phyloP scores from a whole-genome alignment of 805 yeast genomes.

The Metschnikowia peoriensis region DNA sequence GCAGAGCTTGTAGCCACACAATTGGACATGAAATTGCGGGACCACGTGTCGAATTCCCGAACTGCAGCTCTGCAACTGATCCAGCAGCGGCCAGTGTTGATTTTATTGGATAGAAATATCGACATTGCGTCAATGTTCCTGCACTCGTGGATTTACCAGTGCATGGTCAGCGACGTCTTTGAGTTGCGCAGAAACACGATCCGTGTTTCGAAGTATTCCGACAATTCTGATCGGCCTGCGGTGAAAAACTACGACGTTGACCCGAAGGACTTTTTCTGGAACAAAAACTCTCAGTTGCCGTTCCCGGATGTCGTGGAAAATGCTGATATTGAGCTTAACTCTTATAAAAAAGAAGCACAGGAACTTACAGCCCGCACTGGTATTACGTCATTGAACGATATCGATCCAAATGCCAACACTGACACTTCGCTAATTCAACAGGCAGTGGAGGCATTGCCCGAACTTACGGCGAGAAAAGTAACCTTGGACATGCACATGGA shows the following conservation, averaged over 20 bases:
- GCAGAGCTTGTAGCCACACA: conserved; percentile 89
- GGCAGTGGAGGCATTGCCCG: conserved; percentile 91
- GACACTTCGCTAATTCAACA: conserved; percentile 72
- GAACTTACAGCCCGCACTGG: conserved; percentile 79
- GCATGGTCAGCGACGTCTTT: conserved; percentile 92
- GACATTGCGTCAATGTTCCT: conserved; percentile 93
- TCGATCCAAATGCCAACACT: conserved; percentile 54
- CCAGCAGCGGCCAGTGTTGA: conserved; percentile 68
- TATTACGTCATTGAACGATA: conserved; percentile 67
- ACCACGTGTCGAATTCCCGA: conserved; percentile 73
- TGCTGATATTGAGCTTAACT: conserved; percentile 78
- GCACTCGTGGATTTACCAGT: conserved; percentile 97
- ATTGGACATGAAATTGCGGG: conserved; percentile 79
- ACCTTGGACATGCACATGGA: conserved; percentile 97
- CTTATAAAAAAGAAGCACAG: conserved; percentile 83
- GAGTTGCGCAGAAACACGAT: conserved; percentile 80
- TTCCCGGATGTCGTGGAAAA: conserved; percentile 99
- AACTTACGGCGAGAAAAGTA: conserved; percentile 80
- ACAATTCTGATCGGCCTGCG: conserved; percentile 29
- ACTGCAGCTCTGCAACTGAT: conserved; percentile 20
- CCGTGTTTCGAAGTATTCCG: conserved; percentile 44
- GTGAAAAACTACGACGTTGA: conserved; percentile 77
- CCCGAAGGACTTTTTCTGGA: conserved; percentile 93
- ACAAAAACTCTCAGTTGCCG: conserved; percentile 76
- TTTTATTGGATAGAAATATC: conserved; percentile 82